Base-by-base conservation (phyloP, 2,329 filamentous ascomycete genomes). In the Beauveria bassiana region DNA sequence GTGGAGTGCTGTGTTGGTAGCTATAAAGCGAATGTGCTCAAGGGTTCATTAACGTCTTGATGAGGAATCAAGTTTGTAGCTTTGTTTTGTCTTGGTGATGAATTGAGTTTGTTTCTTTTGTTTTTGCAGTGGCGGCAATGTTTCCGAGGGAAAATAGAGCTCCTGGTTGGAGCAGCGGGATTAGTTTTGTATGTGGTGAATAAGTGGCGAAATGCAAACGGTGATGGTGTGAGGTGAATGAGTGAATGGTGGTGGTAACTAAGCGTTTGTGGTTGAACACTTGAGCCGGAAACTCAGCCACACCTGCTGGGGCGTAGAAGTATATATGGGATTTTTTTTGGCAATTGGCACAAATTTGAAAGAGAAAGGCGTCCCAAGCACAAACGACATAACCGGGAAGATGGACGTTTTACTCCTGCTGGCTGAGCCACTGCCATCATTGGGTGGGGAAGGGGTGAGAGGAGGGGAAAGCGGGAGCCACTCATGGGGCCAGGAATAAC, bases 281-380 rank as follows among this genome's bases (percentile, higher is more conserved):
- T 26, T 26, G 24, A 24, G 26, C 24, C 31, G 26, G 10, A 38
- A 38, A n/a, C 42, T 18, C 45, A 59, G 57, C 57, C 57, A 59
- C 57, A 59, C 26, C 8, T 52, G 34, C 47, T 59, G 38, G 45
- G 57, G 57, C 43, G 57, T 40, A 49, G 26, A 45, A 45, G 34
- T 52, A 51, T 59, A 59, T 59, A 59, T 59, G 57, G 47, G 20
- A 59, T 59, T 59, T 59, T 16, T 16, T 59, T 51, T 10, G 16
- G 22, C 8, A 59, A 59, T 28, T 59, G 46, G 56, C 46, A 42
- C 45, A 51, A 49, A 50, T 16, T 20, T 22, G 22, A 42, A 42
- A 42, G 24, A 24, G 26, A 45, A 57, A 22, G n/a, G 54, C 26
- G 43, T 31, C 28, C 26, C 28, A 28, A 34, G 28, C 22, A 28